A percentile compares a stretch with the other conserved stretches of the same genome.
These are phyloP conservation scores for Trichoderma sp. DNA, from an alignment of 2,329 filamentous ascomycete genomes.

Conservation along the genomic window DNA sequence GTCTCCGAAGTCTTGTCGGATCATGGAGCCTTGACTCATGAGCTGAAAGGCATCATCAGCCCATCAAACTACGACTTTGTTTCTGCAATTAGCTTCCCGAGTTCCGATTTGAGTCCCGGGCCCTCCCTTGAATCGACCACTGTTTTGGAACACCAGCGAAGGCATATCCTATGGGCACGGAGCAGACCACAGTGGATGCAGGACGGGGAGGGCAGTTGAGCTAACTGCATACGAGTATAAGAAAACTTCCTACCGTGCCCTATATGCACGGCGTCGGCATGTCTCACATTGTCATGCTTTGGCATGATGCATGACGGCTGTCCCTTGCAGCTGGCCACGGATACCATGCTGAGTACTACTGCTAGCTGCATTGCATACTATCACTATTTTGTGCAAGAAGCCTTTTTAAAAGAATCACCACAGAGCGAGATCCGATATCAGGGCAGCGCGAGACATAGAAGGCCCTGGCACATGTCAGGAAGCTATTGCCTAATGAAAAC, in stretches of 20 bases:
- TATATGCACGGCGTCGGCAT: neutral
- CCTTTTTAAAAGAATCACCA: neutral
- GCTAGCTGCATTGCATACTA: neutral
- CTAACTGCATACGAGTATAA: neutral
- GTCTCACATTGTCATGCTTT: constrained; percentile 5
- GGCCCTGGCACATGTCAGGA: neutral
- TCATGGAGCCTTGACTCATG: neutral
- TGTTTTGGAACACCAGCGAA: neutral
- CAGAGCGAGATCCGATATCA: neutral
- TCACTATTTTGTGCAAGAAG: neutral
- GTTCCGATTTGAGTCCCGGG: neutral
- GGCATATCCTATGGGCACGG: neutral
- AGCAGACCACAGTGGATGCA: neutral
- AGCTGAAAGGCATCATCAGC: neutral
- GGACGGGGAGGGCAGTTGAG: neutral
- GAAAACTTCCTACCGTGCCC: neutral
- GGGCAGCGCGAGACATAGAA: neutral
- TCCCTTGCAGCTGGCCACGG: neutral
- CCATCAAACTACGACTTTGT: neutral
- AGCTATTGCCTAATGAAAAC: too few relatives aligned
- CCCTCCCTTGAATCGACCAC: neutral
- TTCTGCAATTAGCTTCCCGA: neutral
- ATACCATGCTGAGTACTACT: neutral
- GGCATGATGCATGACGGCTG: neutral
- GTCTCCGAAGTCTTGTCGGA: neutral